Evolutionary conservation across 1,284 basidiomycete genomes (phyloP).

Genomic region (Puccinia horiana): DNA sequence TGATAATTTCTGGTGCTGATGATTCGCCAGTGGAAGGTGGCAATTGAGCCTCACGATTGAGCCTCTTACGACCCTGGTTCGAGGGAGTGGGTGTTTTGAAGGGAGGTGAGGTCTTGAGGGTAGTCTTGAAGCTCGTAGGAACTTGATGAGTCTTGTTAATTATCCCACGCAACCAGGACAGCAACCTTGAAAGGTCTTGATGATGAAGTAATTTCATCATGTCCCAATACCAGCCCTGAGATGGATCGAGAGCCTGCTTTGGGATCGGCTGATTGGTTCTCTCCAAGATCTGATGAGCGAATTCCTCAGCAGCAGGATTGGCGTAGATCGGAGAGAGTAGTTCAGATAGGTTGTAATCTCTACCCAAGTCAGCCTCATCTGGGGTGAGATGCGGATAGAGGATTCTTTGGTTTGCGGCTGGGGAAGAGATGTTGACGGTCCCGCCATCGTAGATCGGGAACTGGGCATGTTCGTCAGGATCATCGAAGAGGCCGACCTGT

Average conservation of each 20-base stretch:
- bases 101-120: conserved; percentile 3
- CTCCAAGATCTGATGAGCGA: conserved; percentile 33
- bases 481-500: conserved; percentile 17
- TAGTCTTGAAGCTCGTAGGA: conserved; percentile 1
- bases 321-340: conserved; percentile 34
- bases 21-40: not conserved
- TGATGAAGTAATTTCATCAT: conserved; percentile 28
- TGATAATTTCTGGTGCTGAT: conserved; percentile 31
- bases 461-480: conserved; percentile 39
- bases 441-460: conserved; percentile 26
- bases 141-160: not conserved
- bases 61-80: not conserved
- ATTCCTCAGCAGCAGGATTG: conserved; percentile 29
- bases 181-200: conserved; percentile 38
- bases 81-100: not conserved
- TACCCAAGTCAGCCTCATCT: conserved; percentile 6
- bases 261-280: conserved; percentile 2
- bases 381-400: conserved; percentile 14
- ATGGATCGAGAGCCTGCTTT: not conserved
- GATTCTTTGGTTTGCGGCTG: not conserved
- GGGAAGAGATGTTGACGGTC: not conserved
- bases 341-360: conserved; percentile 12
- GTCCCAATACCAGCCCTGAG: conserved; percentile 26
- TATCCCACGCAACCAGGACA: conserved; percentile 33
- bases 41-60: conserved; percentile 1